Conservation (phyloP, 2,329 filamentous ascomycete genomes). For the Fusarium sp. region DNA sequence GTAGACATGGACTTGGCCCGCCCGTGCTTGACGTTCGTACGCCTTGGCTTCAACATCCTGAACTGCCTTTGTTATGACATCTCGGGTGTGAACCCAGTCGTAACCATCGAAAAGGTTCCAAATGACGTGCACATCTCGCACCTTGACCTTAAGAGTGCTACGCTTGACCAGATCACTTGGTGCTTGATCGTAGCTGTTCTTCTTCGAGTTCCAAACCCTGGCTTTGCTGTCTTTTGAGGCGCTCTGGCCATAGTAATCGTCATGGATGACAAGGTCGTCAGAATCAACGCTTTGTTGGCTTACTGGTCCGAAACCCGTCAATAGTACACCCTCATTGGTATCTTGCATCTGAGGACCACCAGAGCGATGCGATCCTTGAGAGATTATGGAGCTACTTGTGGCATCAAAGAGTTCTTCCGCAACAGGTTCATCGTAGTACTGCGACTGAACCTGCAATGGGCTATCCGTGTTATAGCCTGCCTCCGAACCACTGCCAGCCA, state of each 20-base stretch:
- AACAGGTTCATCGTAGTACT: constrained; percentile 59
- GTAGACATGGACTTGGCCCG: constrained; percentile 66
- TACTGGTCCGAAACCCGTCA: constrained; percentile 50
- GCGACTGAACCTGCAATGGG: constrained; percentile 57
- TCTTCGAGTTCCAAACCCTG: constrained; percentile 82
- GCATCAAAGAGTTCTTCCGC: constrained; percentile 64
- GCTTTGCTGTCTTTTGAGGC: constrained; percentile 73
- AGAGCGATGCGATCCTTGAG: constrained; percentile 35
- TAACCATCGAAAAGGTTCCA: constrained; percentile 99
- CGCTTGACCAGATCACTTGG: constrained; percentile 70
- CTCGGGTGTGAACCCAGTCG: constrained; percentile 90
- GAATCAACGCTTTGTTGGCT: constrained; percentile 62
- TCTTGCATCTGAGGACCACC: constrained; percentile 50
- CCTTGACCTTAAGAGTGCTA: constrained; percentile 80
- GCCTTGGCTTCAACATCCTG: constrained; percentile 87
- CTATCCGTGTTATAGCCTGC: constrained; percentile 50
- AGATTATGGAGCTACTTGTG: constrained; percentile 52
- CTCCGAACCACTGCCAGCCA: constrained; percentile 56
- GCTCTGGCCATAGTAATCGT: constrained; percentile 79
- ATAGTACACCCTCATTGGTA: constrained; percentile 52
- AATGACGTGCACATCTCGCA: constrained; percentile 91
- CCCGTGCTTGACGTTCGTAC: constrained; percentile 75
- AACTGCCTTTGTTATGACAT: constrained; percentile 88
- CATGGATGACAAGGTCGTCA: constrained; percentile 76
- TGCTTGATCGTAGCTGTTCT: constrained; percentile 77